Evolutionary conservation across 805 yeast species (phyloP), one percentile per base, ranked within the genome.

Genomic region (Saccharomycopsis sp.): DNA sequence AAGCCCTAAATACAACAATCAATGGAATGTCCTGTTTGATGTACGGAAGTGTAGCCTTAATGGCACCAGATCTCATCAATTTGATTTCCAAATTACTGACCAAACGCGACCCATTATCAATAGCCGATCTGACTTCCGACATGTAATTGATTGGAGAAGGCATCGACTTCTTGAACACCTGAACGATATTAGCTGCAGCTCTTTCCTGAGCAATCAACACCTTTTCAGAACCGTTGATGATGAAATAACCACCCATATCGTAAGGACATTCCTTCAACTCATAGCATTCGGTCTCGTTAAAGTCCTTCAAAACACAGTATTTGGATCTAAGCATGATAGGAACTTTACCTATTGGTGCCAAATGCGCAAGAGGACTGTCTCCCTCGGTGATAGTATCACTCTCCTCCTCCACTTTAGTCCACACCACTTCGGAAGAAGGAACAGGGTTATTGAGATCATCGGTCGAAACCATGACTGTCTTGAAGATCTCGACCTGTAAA

Each of bases 211-310:
- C 99, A 77, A 94, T 94, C 68, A 94, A 78, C 58, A 94, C 99
- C 73, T 94, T 94, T 72, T 94, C 99, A 20, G 97, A 90, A 67
- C 99, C 99, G 76, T 94, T 94, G 70, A 94, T 94, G 66, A 94
- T 92, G 71, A 94, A 94, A 74, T 94, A 94, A 63, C 99, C 99
- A 73, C 99, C 99, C 96, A 94, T 96, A 79, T 94, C 99, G 74
- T 89, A 94, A 35, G 99, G 99, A 76, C 99, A 94, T 75, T 94
- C 99, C 73, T 94, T 92, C 70, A 94, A 82, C 67, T 91, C 96
- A 74, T 92, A 94, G 68, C 92, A 82, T 73, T 94, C 99, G 65
- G 89, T 90, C 67, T 94, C 98, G 7, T 89, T 84, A 65, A 94
- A 80, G 62, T 89, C 96, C 69, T 90, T 82, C 67, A 94, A 80